phyloP scores from a whole-genome alignment of 768 basidiomycete genomes.

The Naematelia aurantialba region DNA sequence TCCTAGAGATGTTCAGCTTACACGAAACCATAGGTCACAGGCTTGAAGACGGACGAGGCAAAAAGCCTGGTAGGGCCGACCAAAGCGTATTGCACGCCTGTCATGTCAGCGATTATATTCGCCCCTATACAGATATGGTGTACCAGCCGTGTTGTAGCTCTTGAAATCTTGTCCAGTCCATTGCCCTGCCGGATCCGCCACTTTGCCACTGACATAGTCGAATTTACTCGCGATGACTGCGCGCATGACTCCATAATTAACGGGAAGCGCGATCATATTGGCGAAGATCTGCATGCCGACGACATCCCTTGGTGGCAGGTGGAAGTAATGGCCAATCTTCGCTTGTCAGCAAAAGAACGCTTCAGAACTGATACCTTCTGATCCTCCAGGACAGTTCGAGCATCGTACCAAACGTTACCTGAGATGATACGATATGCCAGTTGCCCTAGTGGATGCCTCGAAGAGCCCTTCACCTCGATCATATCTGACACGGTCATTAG shows the following conservation, averaged over 20 bases:
- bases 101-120: background rate
- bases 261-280: conserved; percentile 9
- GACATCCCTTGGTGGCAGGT: conserved; percentile 7
- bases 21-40: conserved; percentile 15
- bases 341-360: background rate
- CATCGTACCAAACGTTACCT: conserved; percentile 16
- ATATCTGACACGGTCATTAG: conserved; percentile 2
- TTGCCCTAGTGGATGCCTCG: conserved; percentile 13
- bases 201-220: conserved; percentile 13
- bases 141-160: conserved; percentile 13
- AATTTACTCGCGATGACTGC: conserved; percentile 11
- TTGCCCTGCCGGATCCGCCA: conserved; percentile 7
- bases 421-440: conserved; percentile 17
- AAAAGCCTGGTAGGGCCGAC: conserved; percentile 11
- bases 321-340: conserved; percentile 18
- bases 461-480: conserved; percentile 16
- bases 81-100: conserved; percentile 12
- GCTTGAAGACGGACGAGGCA: conserved; percentile 9
- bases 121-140: background rate
- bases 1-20: background rate
- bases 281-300: conserved; percentile 14
- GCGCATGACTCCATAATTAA: conserved; percentile 17
- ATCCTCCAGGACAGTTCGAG: conserved; percentile 14
- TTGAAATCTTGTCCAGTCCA: conserved; percentile 16
- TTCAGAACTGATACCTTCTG: conserved; percentile 7